Evolutionary conservation across 2,329 filamentous ascomycete species (phyloP).

Genomic region (Penicillium sp.): DNA sequence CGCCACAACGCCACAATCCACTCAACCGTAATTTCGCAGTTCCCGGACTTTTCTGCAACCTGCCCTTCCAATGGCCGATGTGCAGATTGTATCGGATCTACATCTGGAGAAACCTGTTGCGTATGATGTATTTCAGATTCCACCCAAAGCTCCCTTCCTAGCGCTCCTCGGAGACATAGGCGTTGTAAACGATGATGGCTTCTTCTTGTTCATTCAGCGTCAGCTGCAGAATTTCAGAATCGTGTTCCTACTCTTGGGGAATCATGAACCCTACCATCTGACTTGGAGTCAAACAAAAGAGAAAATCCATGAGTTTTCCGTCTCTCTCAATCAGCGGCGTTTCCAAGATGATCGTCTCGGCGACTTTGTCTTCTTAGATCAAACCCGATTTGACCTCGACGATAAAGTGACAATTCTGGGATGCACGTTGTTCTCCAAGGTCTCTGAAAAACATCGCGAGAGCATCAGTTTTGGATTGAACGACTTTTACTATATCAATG

Average conservation of each 20-base stretch:
- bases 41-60: not conserved
- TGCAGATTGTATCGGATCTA: constrained; percentile 59
- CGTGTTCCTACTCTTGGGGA: constrained; percentile 57
- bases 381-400: constrained; percentile 40
- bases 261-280: constrained; percentile 56
- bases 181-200: constrained; percentile 44
- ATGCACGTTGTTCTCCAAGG: constrained; percentile 53
- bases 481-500: constrained; percentile 53
- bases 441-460: constrained; percentile 40
- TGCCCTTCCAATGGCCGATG: constrained; percentile 15
- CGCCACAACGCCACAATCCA: constrained; percentile 22
- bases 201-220: constrained; percentile 48
- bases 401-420: constrained; percentile 43
- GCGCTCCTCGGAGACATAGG: constrained; percentile 61
- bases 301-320: constrained; percentile 25
- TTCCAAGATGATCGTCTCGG: constrained; percentile 18
- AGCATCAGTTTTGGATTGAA: constrained; percentile 48
- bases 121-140: constrained; percentile 54
- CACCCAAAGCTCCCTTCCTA: constrained; percentile 50
- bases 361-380: constrained; percentile 45
- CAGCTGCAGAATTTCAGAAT: constrained; percentile 52
- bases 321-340: constrained; percentile 16
- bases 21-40: not conserved
- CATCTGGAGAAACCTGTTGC: constrained; percentile 53
- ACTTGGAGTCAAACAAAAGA: constrained; percentile 27